These are phyloP conservation scores for Penicillium nucicola DNA, from an alignment of 495 filamentous ascomycete species.

Conservation along the genomic window DNA sequence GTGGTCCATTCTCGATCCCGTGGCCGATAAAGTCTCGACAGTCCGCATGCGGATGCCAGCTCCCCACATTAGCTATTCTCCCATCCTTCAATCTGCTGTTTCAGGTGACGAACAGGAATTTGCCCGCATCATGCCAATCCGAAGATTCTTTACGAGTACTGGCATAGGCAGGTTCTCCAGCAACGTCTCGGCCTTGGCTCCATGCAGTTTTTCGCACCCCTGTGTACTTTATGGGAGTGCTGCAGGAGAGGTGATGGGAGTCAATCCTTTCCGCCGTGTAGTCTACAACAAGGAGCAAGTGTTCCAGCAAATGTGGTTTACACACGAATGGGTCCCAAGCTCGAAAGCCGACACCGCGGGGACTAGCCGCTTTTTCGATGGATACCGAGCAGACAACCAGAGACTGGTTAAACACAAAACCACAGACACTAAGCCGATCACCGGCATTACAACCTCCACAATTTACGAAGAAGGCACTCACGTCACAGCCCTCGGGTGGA, in stretches of 20 bases:
- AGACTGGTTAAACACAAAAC: slow-evolving; percentile 30
- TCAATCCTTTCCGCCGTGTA: slow-evolving; percentile 54
- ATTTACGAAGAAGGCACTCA: slow-evolving; percentile 58
- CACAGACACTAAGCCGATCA: slow-evolving; percentile 30
- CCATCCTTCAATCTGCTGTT: slow-evolving; percentile 51
- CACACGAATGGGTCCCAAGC: slow-evolving; percentile 53
- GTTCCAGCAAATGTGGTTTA: slow-evolving; percentile 62
- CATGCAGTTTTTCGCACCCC: slow-evolving; percentile 49
- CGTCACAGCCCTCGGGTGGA: slow-evolving; percentile 60
- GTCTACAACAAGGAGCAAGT: slow-evolving; percentile 51
- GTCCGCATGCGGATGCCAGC: slow-evolving; percentile 51
- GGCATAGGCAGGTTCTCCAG: slow-evolving; percentile 33
- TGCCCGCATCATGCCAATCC: slow-evolving; percentile 48
- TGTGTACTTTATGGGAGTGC: slow-evolving; percentile 53
- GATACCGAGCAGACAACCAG: slow-evolving; percentile 49
- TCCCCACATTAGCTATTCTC: slow-evolving; percentile 52
- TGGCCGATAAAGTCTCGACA: slow-evolving; percentile 46
- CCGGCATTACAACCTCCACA: slow-evolving; percentile 41
- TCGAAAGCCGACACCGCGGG: slow-evolving; percentile 30
- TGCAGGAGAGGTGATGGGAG: slow-evolving; percentile 51
- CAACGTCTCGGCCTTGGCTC: slow-evolving; percentile 39
- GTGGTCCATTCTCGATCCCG: slow-evolving; percentile 51
- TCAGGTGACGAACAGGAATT: slow-evolving; percentile 57
- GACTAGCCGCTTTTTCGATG: slow-evolving; percentile 57
- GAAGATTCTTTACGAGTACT: slow-evolving; percentile 54